Percentiles rank a stretch among this genome's conserved stretches.
These are phyloP conservation scores for Pseudozyma pruni DNA, from an alignment of 1,284 basidiomycete genomes.

Conservation along the genomic window DNA sequence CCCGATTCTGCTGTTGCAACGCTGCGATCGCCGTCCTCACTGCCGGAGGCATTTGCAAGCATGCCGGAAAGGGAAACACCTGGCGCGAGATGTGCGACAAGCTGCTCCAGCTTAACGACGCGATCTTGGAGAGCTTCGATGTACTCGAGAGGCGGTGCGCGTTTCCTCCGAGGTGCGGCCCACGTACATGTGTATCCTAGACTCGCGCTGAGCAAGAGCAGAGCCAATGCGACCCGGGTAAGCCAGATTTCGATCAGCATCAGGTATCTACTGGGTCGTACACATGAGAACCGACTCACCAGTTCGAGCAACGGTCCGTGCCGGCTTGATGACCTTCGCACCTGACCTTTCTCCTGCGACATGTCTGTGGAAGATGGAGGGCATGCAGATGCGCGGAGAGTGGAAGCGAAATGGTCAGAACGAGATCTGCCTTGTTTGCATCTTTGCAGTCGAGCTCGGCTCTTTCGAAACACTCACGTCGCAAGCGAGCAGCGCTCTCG, in stretches of 20 bases:
- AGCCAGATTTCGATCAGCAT: not conserved
- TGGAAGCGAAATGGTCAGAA: not conserved
- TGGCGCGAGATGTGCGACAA: conserved; percentile 49
- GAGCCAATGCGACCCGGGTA: no score
- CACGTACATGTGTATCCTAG: conserved; percentile 61
- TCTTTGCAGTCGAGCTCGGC: no score
- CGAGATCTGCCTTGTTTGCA: not conserved
- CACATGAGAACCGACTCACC: conserved; percentile 7
- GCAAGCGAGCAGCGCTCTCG: conserved; percentile 56
- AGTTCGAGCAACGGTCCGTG: conserved; percentile 55
- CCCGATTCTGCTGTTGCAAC: no score
- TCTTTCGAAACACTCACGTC: no score
- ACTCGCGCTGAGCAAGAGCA: conserved; percentile 51
- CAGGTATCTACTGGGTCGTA: no score
- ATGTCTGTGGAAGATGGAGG: conserved; percentile 43
- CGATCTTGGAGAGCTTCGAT: conserved; percentile 60
- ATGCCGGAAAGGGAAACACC: conserved; percentile 58
- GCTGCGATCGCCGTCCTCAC: conserved; percentile 52
- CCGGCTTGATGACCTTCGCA: conserved; percentile 59
- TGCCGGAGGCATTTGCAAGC: conserved; percentile 51
- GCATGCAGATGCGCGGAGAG: no score
- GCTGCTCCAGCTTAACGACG: conserved; percentile 56
- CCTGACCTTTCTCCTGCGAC: conserved; percentile 61
- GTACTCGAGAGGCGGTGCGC: conserved; percentile 47
- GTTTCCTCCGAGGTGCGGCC: conserved; percentile 50